Percentiles rank a stretch among this genome's conserved stretches.
Evolutionary conservation across 2,329 filamentous ascomycete genomes (phyloP).

Genomic region (Cercospora brassicicola): DNA sequence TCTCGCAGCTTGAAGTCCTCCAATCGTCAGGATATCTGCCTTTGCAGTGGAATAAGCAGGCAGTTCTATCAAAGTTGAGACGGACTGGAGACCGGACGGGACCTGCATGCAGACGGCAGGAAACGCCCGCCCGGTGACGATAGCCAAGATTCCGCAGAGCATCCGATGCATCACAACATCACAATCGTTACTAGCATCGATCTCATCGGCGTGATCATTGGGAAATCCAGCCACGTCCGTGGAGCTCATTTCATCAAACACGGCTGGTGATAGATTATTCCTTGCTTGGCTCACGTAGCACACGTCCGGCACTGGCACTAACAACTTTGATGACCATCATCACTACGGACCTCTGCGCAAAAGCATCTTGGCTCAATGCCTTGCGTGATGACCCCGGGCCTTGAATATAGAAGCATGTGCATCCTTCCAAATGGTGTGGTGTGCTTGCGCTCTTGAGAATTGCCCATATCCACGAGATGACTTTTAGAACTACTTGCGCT

Average conservation of each 20-base stretch:
- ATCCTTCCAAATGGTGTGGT: not conserved
- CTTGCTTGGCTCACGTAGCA: constrained; percentile 14
- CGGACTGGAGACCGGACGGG: not conserved
- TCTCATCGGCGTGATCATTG: not conserved
- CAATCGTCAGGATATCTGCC: not conserved
- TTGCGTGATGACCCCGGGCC: not conserved
- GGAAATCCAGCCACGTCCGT: not conserved
- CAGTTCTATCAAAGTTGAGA: not conserved
- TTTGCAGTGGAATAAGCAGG: not conserved
- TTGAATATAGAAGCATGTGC: not conserved
- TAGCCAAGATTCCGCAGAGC: constrained; percentile 7
- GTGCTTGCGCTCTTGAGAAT: not conserved
- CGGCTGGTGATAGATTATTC: not conserved
- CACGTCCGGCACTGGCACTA: not conserved
- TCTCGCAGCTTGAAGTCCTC: not conserved
- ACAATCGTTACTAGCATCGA: not conserved
- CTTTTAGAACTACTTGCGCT: not conserved
- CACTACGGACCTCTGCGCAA: not conserved
- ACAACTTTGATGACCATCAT: not conserved
- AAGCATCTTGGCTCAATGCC: not conserved
- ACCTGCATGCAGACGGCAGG: constrained; percentile 2
- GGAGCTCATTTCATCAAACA: not conserved
- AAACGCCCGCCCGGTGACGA: not conserved
- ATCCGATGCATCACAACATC: constrained; percentile 7
- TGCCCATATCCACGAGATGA: not conserved